These are phyloP conservation scores for Claviceps humidiphila DNA, from an alignment of 2,329 filamentous ascomycete genomes.

Conservation along the genomic window DNA sequence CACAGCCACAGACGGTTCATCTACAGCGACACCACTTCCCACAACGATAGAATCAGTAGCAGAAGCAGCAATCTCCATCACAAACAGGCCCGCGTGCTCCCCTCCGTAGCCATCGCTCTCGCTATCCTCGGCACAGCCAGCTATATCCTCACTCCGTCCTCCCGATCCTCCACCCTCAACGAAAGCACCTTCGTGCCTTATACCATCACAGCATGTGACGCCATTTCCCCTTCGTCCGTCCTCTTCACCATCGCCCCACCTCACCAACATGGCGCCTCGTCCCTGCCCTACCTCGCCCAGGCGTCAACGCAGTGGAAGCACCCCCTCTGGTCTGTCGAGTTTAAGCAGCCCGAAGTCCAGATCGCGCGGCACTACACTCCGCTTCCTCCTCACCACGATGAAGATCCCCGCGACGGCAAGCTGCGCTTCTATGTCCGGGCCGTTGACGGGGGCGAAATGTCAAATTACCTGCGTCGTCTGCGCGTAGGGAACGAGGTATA, in stretches of 20 bases:
- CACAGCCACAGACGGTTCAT: background rate
- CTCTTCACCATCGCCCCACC: conserved; percentile 50
- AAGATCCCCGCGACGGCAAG: conserved; percentile 22
- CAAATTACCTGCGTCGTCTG: conserved; percentile 60
- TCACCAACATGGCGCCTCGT: conserved; percentile 11
- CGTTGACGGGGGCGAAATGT: conserved; percentile 72
- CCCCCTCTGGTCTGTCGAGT: conserved; percentile 76
- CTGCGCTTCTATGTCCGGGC: conserved; percentile 68
- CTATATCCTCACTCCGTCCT: conserved; percentile 14
- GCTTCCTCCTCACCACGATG: conserved; percentile 41
- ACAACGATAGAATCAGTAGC: background rate
- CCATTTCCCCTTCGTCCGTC: conserved; percentile 53
- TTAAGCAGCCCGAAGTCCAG: conserved; percentile 89
- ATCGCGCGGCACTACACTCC: conserved; percentile 89
- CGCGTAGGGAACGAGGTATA: conserved; percentile 51
- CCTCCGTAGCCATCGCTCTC: conserved; percentile 12
- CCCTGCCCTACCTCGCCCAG: conserved; percentile 16
- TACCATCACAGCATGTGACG: conserved; percentile 45
- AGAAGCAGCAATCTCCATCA: background rate
- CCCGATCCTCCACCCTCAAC: conserved; percentile 33
- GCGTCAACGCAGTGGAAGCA: conserved; percentile 19
- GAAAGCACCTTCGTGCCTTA: conserved; percentile 50
- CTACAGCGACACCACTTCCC: background rate
- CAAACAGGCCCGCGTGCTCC: conserved; percentile 17
- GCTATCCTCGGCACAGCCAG: conserved; percentile 14